Base-by-base conservation (phyloP, 2,329 filamentous ascomycete species). In the Chrysoporthe puriensis region DNA sequence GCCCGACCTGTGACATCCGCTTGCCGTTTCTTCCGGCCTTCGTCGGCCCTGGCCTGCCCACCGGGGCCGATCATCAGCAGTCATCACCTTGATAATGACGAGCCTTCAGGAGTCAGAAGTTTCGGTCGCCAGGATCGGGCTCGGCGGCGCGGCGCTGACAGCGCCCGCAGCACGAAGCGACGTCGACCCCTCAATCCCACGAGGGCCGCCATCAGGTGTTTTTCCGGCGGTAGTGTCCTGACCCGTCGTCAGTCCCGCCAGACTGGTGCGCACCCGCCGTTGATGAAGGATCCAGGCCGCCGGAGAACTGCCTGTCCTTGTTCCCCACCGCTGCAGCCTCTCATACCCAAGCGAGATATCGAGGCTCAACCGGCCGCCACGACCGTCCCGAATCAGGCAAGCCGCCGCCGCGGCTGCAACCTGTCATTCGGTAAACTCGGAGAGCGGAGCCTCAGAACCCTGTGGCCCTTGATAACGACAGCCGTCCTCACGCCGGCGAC, bases 281-380 rank as follows among this genome's bases (percentile, higher is more conserved):
- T 54, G 43, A 61, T 61, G 42, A 61, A 61, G 43, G 59, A 48
- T 13, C 42, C 18, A 7, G 40, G n/a, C 34, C 36, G 46, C 56
- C 26, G 50, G 40, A 21, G 48, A 48, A 32, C 40, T 34, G 16
- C n/a, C 40, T 48, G 40, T 48, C 21, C 26, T 32, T 44, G 42
- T 9, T 48, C 58, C 66, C 61, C 61, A 59, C 34, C 34, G 21
- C n/a, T 67, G 67, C 65, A 69, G 67, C 44, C 62, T 66, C 64
- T 65, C 68, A 56, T 42, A 69, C 64, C 42, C 60, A 66, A 67
- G 65, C 68, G 68, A 69, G 40, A 69, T 69, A 66, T 43, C 62
- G 66, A 69, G 68, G 62, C 62, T 56, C 52, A 34, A 34, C 8
- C 57, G 40, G 34, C 58, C 42, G 57, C 65, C 50, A 62, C 62